Conservation (phyloP, 2,329 filamentous ascomycete genomes). For the Albifimbria verrucaria region DNA sequence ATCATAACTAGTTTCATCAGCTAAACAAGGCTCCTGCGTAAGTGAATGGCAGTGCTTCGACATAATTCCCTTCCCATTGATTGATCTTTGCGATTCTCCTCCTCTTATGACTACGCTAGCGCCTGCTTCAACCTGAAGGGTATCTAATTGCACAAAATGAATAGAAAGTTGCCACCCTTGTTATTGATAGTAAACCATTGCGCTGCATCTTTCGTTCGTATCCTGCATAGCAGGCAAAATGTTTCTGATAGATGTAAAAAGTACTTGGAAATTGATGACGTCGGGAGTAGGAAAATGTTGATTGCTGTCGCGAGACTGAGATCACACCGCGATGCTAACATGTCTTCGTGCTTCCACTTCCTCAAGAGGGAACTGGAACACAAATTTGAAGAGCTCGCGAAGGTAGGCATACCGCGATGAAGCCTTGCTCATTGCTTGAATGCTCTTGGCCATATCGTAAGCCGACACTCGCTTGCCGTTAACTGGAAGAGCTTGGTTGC, state of each 20-base stretch:
- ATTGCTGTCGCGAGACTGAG: background rate
- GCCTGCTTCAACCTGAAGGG: background rate
- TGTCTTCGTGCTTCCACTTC: constrained; percentile 68
- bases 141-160: background rate
- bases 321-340: constrained; percentile 52
- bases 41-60: background rate
- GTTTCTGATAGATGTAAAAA: no score
- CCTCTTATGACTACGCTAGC: background rate
- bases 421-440: constrained; percentile 69
- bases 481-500: constrained; percentile 39
- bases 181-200: no score
- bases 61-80: background rate
- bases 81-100: background rate
- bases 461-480: constrained; percentile 60
- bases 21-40: background rate
- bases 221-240: no score
- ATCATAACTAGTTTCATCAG: background rate
- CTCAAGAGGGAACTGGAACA: constrained; percentile 81
- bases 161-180: background rate
- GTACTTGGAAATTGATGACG: no score
- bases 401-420: constrained; percentile 72
- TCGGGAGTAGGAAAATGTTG: no score
- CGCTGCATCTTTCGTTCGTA: no score
- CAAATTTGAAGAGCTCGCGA: constrained; percentile 75
- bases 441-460: constrained; percentile 75